Evolutionary conservation across 495 filamentous ascomycete genomes (phyloP), one percentile per base, ranked within the genome.

Genomic region (Aspergillus taichungensis): DNA sequence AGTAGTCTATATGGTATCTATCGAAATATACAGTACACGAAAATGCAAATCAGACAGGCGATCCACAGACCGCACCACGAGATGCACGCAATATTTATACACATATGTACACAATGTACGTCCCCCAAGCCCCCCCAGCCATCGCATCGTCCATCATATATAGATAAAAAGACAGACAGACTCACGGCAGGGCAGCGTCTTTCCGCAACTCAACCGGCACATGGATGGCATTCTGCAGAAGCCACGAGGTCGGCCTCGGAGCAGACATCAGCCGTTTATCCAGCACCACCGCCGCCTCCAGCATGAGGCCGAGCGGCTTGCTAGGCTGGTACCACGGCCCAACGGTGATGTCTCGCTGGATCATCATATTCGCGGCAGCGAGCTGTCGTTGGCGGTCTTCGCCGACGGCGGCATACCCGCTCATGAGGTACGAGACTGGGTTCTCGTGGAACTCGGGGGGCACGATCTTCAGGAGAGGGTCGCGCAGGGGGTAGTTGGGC

Each of bases 201-300:
- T 6, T 37, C 18, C 43, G 18, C 18, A 24, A 30, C 33, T 29
- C 13, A 13, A 52, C 35, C 33, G 56, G 55, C 5, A 71, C 46
- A 3, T 53, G 37, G 32, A 72, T 63, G 31, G 59, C 57, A 42
- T 69, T 59, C 28, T 64, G 47, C 43, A 63, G 45, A 42, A 60
- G 47, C 64, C 60, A 67, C 2, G 44, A 34, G 11, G 55, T 51
- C 0, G 64, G 53, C 11, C 54, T 52, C 1, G 64, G 60, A 8
- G 38, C 40, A 27, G 40, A 42, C 10, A 42, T 40, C 66, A 64
- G 69, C 36, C 65, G 46, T 5, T 29, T 24, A 38, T 72, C 68
- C 36, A 70, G 14, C 31, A 37, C 14, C 14, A 46, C 33, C 33
- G 53, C 64, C 8, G 56, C 57, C 39, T 57, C 62, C 35, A 73